Conservation (phyloP, 371 early-diverging fungal genomes). For the Syncephalis plumigaleata region DNA sequence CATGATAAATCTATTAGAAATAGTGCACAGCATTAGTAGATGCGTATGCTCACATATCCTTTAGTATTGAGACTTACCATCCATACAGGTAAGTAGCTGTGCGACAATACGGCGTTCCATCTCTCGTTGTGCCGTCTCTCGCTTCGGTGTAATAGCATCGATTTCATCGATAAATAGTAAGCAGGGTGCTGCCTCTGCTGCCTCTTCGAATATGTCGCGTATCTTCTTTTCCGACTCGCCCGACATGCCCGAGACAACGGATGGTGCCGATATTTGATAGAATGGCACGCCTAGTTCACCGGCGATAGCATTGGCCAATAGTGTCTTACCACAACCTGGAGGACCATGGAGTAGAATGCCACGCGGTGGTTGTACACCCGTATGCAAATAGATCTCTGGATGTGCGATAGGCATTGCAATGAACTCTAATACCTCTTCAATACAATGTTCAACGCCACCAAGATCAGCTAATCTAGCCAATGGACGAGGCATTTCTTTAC, state of each 20-base stretch:
- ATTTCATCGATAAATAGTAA: conserved; percentile 99
- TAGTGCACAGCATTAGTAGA: too few species aligned
- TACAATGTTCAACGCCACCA: conserved; percentile 78
- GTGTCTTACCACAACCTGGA: conserved; percentile 99
- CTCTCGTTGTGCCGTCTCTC: conserved; percentile 97
- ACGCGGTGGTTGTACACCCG: conserved; percentile 91
- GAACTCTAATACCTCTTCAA: conserved; percentile 88
- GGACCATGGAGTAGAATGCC: conserved; percentile 98
- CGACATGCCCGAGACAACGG: conserved; percentile 96
- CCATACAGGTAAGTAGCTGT: conserved; percentile 97
- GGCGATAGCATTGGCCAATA: conserved; percentile 96
- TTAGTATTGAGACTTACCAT: conserved; percentile 40
- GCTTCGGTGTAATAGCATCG: conserved; percentile 99
- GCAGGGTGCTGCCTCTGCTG: conserved; percentile 81
- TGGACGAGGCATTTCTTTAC: conserved; percentile 26
- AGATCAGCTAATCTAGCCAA: conserved; percentile 55
- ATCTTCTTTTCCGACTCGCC: conserved; percentile 99
- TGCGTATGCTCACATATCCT: too few species aligned
- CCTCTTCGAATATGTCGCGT: conserved; percentile 95
- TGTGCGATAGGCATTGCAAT: conserved; percentile 95
- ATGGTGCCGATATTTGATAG: conserved; percentile 95
- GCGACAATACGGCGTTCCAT: conserved; percentile 99
- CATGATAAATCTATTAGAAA: conserved; percentile 42
- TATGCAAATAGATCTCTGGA: conserved; percentile 88
- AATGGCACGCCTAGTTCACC: conserved; percentile 85